Evolutionary conservation across 176 grass and related monocot species (phyloP), one percentile per base, ranked within the genome.

Genomic region (Pharus latifolius): DNA sequence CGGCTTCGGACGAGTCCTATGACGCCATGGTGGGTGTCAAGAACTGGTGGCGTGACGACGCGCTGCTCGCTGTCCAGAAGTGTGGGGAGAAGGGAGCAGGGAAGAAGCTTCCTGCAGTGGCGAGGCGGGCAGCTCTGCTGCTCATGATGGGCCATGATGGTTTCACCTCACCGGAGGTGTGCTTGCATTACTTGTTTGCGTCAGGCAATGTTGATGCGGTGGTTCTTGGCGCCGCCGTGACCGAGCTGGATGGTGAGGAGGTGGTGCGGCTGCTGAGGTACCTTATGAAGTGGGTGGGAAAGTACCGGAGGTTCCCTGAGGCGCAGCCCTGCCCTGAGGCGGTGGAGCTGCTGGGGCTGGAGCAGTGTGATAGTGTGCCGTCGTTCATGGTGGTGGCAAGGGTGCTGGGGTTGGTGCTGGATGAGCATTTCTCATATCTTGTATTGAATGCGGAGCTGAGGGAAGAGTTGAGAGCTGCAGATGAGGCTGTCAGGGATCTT

Each of bases 381-480:
- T 83, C 89, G 0, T 44, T 93, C 16, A 62, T 52, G 27, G 66
- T 52, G 0, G 79, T 97, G 45, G 43, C 75, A 7, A 88, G 51
- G 49, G 81, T 50, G 9, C 57, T 97, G 48, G 89, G 83, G 1
- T 65, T 87, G 57, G 43, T 92, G 10, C 74, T 97, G 61, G 89
- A 97, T 65, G 75, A 80, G 40, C 86, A 97, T 77, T 92, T 97
- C 86, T 92, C 83, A 4, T 81, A 88, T 62, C 63, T 88, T 49
- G 80, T 88, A 64, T 74, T 97, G 70, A 92, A 88, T n/a, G 46
- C 71, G 2, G 94, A 85, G 54, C 38, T 88, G 40, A 51, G 67
- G 3, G 67, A 90, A 56, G 89, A 90, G 22, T 26, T 88, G 46
- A 88, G 38, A 24, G 79, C 57, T 32, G 27, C 63, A 0, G 81